Percentiles rank a stretch among this genome's conserved stretches.
These are phyloP conservation scores for Gossypium rotundifolium DNA, from an alignment of 345 rosid genomes.

Conservation along the genomic window DNA sequence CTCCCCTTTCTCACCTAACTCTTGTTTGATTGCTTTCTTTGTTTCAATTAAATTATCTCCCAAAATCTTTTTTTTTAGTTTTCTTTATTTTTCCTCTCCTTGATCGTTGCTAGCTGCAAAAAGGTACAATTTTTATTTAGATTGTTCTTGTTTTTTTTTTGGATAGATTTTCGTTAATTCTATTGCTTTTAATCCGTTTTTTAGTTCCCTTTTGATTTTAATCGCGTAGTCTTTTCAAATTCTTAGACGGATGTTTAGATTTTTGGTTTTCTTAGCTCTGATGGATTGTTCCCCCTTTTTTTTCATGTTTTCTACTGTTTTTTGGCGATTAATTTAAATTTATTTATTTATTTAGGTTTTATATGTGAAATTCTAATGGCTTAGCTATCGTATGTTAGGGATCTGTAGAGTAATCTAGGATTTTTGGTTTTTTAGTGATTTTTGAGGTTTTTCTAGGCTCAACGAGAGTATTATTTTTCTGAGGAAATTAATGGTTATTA, in stretches of 20 bases:
- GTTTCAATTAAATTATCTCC: constrained; percentile 8
- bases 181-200: background rate
- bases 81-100: background rate
- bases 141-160: background rate
- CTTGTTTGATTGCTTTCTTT: constrained; percentile 17
- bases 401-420: background rate
- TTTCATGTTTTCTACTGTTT: background rate
- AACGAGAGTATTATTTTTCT: background rate
- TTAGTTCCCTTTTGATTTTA: background rate
- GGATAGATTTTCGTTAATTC: background rate
- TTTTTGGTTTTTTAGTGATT: background rate
- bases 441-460: background rate
- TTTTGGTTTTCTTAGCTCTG: background rate
- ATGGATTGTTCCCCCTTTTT: background rate
- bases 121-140: background rate
- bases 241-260: background rate
- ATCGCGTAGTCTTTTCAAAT: background rate
- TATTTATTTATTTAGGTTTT: background rate
- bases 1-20: constrained; percentile 20
- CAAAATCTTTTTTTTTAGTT: background rate
- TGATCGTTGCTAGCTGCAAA: background rate
- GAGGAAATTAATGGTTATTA: background rate
- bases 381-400: background rate
- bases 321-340: background rate
- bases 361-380: background rate